Conservation (phyloP, 805 yeast genomes). For the Lipomyces sp. region DNA sequence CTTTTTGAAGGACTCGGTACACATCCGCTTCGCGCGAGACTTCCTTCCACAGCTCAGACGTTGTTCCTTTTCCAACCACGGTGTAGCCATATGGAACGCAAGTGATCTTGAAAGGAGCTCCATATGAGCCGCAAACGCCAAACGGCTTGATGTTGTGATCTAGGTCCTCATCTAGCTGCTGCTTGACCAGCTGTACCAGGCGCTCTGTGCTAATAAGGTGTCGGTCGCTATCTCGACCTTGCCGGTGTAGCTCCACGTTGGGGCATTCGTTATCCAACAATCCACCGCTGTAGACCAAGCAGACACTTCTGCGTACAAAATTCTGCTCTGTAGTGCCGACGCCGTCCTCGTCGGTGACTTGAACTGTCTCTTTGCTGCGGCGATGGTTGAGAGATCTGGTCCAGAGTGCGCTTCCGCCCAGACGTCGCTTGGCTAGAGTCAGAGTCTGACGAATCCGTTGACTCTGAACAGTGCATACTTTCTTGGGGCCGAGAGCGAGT, state of each 20-base stretch:
- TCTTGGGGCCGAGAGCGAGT: no score
- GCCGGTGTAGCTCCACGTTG: not conserved
- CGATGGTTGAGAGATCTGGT: no score
- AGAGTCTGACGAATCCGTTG: no score
- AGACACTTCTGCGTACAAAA: not conserved
- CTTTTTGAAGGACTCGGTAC: not conserved
- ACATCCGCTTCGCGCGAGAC: constrained; percentile 2
- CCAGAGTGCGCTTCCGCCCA: no score
- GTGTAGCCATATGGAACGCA: not conserved
- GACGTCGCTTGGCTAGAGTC: no score
- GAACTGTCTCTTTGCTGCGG: no score
- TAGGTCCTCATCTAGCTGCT: not conserved
- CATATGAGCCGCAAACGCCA: not conserved
- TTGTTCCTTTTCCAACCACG: not conserved
- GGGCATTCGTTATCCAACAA: not conserved
- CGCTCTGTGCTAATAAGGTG: not conserved
- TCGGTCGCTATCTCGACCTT: not conserved
- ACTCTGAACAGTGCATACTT: no score
- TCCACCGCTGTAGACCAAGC: not conserved
- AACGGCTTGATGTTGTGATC: not conserved
- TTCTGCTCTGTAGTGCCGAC: no score
- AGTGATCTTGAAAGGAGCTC: not conserved
- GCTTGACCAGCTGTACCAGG: not conserved
- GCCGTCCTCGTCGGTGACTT: no score
- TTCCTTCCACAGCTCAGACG: not conserved